Evolutionary conservation across 371 early-diverging fungal species (phyloP).

Genomic region (Vairimorpha apis): DNA sequence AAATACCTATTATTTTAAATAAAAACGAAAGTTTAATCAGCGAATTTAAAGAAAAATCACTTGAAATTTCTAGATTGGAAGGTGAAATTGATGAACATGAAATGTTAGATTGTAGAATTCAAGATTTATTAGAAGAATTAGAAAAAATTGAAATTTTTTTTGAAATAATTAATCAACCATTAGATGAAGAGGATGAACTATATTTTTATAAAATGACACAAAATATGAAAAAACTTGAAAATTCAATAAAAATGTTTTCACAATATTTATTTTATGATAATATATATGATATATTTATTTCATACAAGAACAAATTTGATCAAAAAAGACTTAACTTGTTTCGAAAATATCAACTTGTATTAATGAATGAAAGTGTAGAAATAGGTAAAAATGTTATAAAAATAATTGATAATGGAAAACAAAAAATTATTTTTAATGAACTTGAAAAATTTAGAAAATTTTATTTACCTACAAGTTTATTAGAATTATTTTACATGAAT

Average conservation of each 20-base stretch:
- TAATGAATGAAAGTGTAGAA: not conserved
- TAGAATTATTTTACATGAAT: constrained; percentile 15
- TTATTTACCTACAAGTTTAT: not conserved
- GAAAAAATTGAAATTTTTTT: constrained; percentile 1
- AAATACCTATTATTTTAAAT: constrained; percentile 1
- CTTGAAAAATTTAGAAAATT: not conserved
- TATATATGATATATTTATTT: constrained; percentile 10
- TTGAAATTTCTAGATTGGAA: not conserved
- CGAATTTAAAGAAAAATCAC: not conserved
- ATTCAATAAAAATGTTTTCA: not conserved
- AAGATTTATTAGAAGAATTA: constrained; percentile 5
- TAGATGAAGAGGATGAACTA: not conserved
- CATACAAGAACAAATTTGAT: not conserved
- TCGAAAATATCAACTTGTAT: not conserved
- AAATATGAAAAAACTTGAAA: not conserved
- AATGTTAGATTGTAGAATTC: not conserved
- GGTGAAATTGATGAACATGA: constrained; percentile 16
- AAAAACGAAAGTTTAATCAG: constrained; percentile 1
- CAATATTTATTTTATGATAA: constrained; percentile 20
- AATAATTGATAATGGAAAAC: not conserved
- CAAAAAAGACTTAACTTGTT: constrained; percentile 6
- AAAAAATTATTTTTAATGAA: constrained; percentile 12
- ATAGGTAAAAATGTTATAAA: constrained; percentile 6
- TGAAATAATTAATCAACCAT: not conserved
- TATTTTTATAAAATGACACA: constrained; percentile 21